Evolutionary conservation across 1,139 yeast genomes (phyloP).

Genomic region (Suhomyces wounanorum): DNA sequence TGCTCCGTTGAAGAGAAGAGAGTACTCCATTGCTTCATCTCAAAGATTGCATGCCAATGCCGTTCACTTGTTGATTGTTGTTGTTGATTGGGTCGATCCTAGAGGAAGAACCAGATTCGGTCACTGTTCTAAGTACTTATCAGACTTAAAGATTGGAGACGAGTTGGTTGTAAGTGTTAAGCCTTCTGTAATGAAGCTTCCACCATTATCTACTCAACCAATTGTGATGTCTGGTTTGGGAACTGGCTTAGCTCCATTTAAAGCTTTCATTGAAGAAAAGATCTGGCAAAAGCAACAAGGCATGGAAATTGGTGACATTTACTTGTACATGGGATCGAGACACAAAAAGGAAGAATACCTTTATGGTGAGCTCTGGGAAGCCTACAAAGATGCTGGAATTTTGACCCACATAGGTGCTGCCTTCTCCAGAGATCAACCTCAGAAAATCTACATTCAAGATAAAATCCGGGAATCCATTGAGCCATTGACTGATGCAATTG

Average conservation of each 20-base stretch:
- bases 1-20: constrained; percentile 93
- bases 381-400: constrained; percentile 87
- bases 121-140: constrained; percentile 88
- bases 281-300: constrained; percentile 93
- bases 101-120: constrained; percentile 88
- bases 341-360: constrained; percentile 94
- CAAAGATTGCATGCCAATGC: constrained; percentile 90
- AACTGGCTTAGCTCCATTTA: constrained; percentile 98
- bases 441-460: constrained; percentile 94
- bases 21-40: constrained; percentile 97
- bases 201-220: constrained; percentile 84
- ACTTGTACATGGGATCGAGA: constrained; percentile 89
- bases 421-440: constrained; percentile 95
- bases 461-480: constrained; percentile 77
- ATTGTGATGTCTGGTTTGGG: constrained; percentile 97
- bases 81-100: constrained; percentile 93
- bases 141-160: constrained; percentile 76
- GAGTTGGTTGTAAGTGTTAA: constrained; percentile 93
- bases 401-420: constrained; percentile 98
- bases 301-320: constrained; percentile 83
- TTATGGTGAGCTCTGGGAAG: constrained; percentile 98
- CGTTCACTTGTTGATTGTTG: constrained; percentile 89
- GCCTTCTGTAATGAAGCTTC: constrained; percentile 96
- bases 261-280: constrained; percentile 95
- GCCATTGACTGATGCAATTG: constrained; percentile 77